phyloP scores from a whole-genome alignment of 108 stramenopile genomes.

The Nitzschia sp. region DNA sequence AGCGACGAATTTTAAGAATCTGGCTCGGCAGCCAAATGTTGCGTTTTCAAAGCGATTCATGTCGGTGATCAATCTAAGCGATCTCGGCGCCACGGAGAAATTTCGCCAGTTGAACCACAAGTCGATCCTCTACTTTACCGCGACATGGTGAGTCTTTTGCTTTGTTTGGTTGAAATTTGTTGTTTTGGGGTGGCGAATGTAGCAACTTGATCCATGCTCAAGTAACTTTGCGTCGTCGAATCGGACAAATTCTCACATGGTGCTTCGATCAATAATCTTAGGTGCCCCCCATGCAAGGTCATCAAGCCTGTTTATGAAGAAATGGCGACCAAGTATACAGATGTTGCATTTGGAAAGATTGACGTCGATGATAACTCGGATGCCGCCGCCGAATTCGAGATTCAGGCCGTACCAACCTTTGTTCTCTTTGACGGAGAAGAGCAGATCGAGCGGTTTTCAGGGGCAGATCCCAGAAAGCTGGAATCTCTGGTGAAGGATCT shows the following conservation, averaged over 20 bases:
- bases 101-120: constrained; percentile 66
- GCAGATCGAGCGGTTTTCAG: constrained; percentile 59
- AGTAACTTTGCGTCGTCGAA: too few species aligned
- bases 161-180: background rate
- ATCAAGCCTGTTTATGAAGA: constrained; percentile 71
- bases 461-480: constrained; percentile 64
- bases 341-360: constrained; percentile 77
- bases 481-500: constrained; percentile 49
- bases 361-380: constrained; percentile 80
- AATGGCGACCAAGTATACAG: constrained; percentile 61
- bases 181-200: too few species aligned
- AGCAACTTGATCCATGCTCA: too few species aligned
- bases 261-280: too few species aligned
- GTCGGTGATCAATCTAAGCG: constrained; percentile 65
- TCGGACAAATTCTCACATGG: too few species aligned
- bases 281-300: constrained; percentile 74
- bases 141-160: constrained; percentile 31
- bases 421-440: constrained; percentile 60
- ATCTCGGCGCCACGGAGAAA: constrained; percentile 67
- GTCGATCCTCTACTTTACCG: constrained; percentile 80
- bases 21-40: background rate
- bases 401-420: constrained; percentile 78
- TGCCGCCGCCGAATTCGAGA: constrained; percentile 67
- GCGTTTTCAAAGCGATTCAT: constrained; percentile 40
- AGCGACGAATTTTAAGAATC: background rate